A percentile compares a stretch with the other conserved stretches of the same genome.
Conservation (phyloP, 495 filamentous ascomycete genomes). For the Mytilinidion resinicola region DNA sequence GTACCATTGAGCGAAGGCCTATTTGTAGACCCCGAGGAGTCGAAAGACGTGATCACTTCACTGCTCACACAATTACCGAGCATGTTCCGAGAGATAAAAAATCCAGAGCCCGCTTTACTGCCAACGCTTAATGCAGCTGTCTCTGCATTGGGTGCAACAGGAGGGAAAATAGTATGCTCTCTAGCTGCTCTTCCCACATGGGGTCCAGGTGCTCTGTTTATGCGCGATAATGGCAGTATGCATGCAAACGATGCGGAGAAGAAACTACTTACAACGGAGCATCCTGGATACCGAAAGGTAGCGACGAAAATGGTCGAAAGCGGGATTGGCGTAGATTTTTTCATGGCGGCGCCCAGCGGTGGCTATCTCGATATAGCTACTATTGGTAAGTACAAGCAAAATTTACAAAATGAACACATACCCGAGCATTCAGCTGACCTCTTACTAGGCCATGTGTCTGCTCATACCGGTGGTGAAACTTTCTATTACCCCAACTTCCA, state of each 20-base stretch:
- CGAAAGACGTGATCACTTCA: slow-evolving; percentile 75
- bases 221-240: slow-evolving; percentile 82
- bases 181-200: slow-evolving; percentile 77
- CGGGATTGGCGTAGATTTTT: slow-evolving; percentile 88
- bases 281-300: slow-evolving; percentile 73
- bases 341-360: slow-evolving; percentile 81
- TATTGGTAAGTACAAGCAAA: slow-evolving; percentile 56
- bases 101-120: slow-evolving; percentile 79
- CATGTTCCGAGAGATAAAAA: slow-evolving; percentile 80
- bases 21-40: slow-evolving; percentile 93
- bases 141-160: slow-evolving; percentile 71
- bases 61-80: slow-evolving; percentile 73
- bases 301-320: slow-evolving; percentile 83
- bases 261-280: slow-evolving; percentile 85
- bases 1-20: slow-evolving; percentile 85
- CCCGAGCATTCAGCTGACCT: neutral
- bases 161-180: slow-evolving; percentile 89
- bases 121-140: slow-evolving; percentile 77
- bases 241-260: slow-evolving; percentile 84
- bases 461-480: slow-evolving; percentile 81
- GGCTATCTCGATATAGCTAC: slow-evolving; percentile 93
- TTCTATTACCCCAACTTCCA: slow-evolving; percentile 98
- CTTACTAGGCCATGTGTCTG: slow-evolving; percentile 58
- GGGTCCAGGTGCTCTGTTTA: slow-evolving; percentile 75
- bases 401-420: slow-evolving; percentile 17